Percentiles rank a stretch among this genome's conserved stretches.
Evolutionary conservation across 2,329 filamentous ascomycete genomes (phyloP).

Genomic region (Ilyonectria robusta): DNA sequence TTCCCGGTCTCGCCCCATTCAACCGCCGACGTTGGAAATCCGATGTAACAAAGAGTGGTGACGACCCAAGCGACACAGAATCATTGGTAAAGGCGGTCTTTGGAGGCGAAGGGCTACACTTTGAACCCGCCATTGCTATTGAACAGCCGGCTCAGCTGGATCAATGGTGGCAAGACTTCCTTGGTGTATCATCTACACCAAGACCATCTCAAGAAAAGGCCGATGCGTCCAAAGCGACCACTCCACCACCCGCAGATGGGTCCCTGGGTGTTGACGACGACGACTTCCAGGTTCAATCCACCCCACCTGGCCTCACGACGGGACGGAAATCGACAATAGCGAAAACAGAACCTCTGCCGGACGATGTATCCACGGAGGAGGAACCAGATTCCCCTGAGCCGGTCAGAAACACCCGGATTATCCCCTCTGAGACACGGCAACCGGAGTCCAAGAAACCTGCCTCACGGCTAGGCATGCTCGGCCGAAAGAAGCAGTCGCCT

Average conservation of each 20-base stretch:
- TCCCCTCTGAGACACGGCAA: conserved; percentile 29
- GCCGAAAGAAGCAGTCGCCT: conserved; percentile 51
- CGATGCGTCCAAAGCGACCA: conserved; percentile 22
- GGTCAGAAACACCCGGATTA: conserved; percentile 19
- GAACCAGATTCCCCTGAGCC: conserved; percentile 44
- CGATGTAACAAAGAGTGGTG: conserved; percentile 40
- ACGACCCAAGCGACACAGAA: conserved; percentile 50
- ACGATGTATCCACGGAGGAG: conserved; percentile 53
- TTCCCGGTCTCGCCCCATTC: conserved; percentile 68
- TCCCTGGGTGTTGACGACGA: conserved; percentile 48
- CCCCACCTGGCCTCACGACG: conserved; percentile 57
- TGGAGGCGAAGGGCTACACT: conserved; percentile 51
- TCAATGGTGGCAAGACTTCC: conserved; percentile 65
- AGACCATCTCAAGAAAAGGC: conserved; percentile 37
- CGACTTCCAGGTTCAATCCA: conserved; percentile 67
- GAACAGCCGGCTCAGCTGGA: conserved; percentile 56
- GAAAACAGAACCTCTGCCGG: conserved; percentile 30
- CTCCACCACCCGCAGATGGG: conserved; percentile 34
- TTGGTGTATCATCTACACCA: conserved; percentile 46
- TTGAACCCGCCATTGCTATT: conserved; percentile 48
- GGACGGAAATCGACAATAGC: conserved; percentile 37
- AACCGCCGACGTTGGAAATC: conserved; percentile 56
- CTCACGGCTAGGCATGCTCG: conserved; percentile 54
- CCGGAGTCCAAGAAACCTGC: conserved; percentile 35
- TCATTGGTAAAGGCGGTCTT: conserved; percentile 61